phyloP scores from a whole-genome alignment of 1,139 yeast genomes.

The Barnettozyma hawaiiensis region DNA sequence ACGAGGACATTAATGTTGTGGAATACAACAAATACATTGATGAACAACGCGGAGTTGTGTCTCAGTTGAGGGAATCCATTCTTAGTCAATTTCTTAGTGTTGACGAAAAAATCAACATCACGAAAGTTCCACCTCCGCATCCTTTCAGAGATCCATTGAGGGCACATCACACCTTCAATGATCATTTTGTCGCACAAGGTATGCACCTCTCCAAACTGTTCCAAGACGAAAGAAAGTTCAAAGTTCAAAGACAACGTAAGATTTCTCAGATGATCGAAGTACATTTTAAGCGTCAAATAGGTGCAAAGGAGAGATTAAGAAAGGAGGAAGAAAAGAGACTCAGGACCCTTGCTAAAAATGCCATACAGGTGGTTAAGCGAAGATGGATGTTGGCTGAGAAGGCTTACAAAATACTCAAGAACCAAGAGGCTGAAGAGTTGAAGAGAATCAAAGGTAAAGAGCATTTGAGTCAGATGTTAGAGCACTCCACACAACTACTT shows the following conservation, averaged over 20 bases:
- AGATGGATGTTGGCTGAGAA: constrained; percentile 91
- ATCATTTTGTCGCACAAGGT: constrained; percentile 75
- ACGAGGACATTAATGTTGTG: constrained; percentile 44
- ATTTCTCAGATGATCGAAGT: constrained; percentile 79
- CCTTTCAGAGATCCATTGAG: constrained; percentile 37
- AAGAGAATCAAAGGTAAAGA: constrained; percentile 76
- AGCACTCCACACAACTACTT: constrained; percentile 82
- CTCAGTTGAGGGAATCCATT: constrained; percentile 50
- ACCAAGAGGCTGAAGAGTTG: constrained; percentile 60
- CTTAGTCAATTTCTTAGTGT: constrained; percentile 42
- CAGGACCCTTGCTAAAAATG: constrained; percentile 65
- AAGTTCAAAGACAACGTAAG: constrained; percentile 63
- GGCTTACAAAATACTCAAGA: constrained; percentile 53
- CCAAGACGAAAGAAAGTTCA: constrained; percentile 59
- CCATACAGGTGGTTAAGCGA: constrained; percentile 79
- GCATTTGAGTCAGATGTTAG: constrained; percentile 82
- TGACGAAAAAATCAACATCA: constrained; percentile 35
- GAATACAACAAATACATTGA: constrained; percentile 35
- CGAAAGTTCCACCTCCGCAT: constrained; percentile 26
- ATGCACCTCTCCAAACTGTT: constrained; percentile 65
- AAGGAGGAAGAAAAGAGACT: constrained; percentile 67
- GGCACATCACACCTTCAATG: constrained; percentile 53
- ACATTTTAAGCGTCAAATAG: constrained; percentile 79
- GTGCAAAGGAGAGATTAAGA: constrained; percentile 79
- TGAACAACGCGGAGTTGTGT: constrained; percentile 38